Conservation (phyloP, 805 yeast species). For the Candida glaebosa region DNA sequence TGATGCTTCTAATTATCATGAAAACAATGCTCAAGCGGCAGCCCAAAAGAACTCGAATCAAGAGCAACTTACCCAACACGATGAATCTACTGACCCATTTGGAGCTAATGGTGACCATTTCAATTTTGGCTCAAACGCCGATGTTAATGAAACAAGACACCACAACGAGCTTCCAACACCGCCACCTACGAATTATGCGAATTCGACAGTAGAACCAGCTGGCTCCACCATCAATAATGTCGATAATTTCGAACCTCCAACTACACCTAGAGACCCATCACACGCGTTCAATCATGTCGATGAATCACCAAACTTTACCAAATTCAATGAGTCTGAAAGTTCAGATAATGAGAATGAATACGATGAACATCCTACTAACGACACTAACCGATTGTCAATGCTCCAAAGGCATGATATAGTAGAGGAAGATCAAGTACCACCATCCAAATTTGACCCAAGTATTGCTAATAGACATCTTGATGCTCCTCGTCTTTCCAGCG, state of each 20-base stretch:
- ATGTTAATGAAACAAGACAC: not conserved
- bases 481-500: constrained; percentile 3
- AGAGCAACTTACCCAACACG: not conserved
- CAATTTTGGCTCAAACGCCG: not conserved
- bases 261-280: constrained; percentile 1
- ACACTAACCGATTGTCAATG: constrained; percentile 23
- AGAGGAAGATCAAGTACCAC: not conserved
- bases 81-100: not conserved
- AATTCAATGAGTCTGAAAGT: constrained; percentile 3
- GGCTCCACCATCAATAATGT: not conserved
- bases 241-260: not conserved
- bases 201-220: not conserved
- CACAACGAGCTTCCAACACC: not conserved
- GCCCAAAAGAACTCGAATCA: not conserved
- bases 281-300: not conserved
- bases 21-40: not conserved
- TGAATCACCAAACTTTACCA: constrained; percentile 3
- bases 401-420: constrained; percentile 31
- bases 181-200: not conserved
- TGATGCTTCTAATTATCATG: not conserved
- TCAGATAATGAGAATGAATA: not conserved
- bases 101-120: constrained; percentile 1
- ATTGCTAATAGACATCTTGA: not conserved
- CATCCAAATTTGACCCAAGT: not conserved
- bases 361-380: not conserved